Evolutionary conservation across 352 stramenopile genomes (phyloP).

Genomic region (Globisporangium recalcitrans): DNA sequence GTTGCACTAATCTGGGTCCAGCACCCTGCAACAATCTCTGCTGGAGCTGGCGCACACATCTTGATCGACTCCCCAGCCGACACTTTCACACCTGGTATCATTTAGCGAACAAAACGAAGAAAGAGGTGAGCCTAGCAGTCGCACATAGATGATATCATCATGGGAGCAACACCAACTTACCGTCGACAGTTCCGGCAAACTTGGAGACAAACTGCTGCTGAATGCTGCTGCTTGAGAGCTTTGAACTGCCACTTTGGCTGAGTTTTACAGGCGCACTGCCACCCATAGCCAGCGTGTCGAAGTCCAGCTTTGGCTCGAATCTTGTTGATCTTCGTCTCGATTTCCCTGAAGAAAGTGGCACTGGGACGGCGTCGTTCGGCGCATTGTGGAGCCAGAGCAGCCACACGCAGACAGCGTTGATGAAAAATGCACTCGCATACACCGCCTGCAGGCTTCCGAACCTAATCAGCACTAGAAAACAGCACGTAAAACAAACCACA

Average conservation of each 20-base stretch:
- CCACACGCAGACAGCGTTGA: conserved; percentile 40
- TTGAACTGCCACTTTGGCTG: not conserved
- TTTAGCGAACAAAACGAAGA: not conserved
- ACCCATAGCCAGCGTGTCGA: not conserved
- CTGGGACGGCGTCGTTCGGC: not conserved
- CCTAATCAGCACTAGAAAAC: conserved; percentile 32
- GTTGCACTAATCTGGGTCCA: conserved; percentile 66
- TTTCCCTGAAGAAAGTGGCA: not conserved
- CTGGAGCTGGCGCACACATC: conserved; percentile 34
- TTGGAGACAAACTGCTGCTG: conserved; percentile 5
- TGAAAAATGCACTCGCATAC: conserved; percentile 24
- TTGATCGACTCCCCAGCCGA: conserved; percentile 52
- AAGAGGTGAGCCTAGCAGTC: not conserved
- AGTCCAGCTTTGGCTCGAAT: conserved; percentile 4
- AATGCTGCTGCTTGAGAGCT: conserved; percentile 10
- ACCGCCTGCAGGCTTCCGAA: conserved; percentile 31
- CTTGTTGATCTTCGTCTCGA: not conserved
- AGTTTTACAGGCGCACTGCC: not conserved
- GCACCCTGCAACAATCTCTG: conserved; percentile 33
- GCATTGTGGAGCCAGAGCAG: conserved; percentile 34
- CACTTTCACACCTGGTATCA: conserved; percentile 26
- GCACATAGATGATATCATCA: not conserved
- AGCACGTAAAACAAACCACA: not conserved
- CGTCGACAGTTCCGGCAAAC: conserved; percentile 15
- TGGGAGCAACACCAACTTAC: not conserved